phyloP scores from a whole-genome alignment of 805 yeast species.

The Candida adriatica region DNA sequence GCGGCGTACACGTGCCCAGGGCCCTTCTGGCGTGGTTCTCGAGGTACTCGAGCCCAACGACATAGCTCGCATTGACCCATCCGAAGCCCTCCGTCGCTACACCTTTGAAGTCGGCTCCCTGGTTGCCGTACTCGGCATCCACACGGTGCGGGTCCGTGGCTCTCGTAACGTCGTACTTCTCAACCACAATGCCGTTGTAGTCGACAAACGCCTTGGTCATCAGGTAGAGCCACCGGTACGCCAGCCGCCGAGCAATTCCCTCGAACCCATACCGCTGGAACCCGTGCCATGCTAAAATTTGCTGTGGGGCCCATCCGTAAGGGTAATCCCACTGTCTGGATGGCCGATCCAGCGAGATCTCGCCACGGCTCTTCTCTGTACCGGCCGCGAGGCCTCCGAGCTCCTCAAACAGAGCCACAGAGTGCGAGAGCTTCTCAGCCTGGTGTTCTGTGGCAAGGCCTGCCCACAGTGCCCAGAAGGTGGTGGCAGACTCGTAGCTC shows the following conservation, averaged over 20 bases:
- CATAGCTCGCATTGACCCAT: constrained; percentile 90
- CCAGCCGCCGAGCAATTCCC: constrained; percentile 60
- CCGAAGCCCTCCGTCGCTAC: constrained; percentile 97
- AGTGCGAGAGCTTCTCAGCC: constrained; percentile 56
- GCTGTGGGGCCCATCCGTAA: constrained; percentile 98
- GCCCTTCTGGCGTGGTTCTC: constrained; percentile 66
- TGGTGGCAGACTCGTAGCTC: constrained; percentile 77
- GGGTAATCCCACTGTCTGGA: constrained; percentile 98
- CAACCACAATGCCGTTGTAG: constrained; percentile 91
- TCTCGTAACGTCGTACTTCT: constrained; percentile 85
- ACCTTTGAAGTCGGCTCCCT: constrained; percentile 87
- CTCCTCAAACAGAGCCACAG: constrained; percentile 68
- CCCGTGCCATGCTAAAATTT: constrained; percentile 90
- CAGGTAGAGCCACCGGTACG: constrained; percentile 83
- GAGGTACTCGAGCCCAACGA: constrained; percentile 63
- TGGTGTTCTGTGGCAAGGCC: constrained; percentile 60
- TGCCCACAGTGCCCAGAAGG: constrained; percentile 91
- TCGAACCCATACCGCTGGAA: constrained; percentile 62
- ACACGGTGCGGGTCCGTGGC: constrained; percentile 84
- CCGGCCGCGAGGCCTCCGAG: constrained; percentile 89
- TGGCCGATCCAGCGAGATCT: constrained; percentile 63
- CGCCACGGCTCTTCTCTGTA: constrained; percentile 67
- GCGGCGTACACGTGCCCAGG: constrained; percentile 50
- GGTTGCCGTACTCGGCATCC: constrained; percentile 95
- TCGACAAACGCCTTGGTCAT: constrained; percentile 89